Percentiles rank a stretch among this genome's conserved stretches.
These are phyloP conservation scores for Aspergillus pseudotamarii DNA, from an alignment of 2,329 filamentous ascomycete species.

Conservation along the genomic window DNA sequence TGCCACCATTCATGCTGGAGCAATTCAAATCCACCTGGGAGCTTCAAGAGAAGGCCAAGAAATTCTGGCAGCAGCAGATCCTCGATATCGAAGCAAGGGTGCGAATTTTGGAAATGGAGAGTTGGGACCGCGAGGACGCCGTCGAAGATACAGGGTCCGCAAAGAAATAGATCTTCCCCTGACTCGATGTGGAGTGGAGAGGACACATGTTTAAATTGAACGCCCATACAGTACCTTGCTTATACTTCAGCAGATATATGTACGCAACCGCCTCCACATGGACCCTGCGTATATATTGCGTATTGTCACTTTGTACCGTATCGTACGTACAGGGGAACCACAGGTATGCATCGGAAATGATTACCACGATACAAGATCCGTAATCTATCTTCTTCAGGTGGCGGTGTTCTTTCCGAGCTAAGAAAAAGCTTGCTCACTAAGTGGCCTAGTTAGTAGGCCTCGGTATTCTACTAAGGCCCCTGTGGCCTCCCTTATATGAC, in stretches of 20 bases:
- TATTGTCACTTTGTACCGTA: not conserved
- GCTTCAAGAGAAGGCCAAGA: conserved; percentile 63
- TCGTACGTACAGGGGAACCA: not conserved
- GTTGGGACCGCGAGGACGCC: conserved; percentile 73
- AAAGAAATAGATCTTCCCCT: conserved; percentile 12
- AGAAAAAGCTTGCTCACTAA: conserved; percentile 18
- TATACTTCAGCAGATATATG: not conserved
- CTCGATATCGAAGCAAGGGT: conserved; percentile 61
- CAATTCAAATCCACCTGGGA: conserved; percentile 63
- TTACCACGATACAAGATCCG: not conserved
- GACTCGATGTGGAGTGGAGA: not conserved
- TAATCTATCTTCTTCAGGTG: conserved; percentile 7
- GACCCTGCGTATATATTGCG: not conserved
- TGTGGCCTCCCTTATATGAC: not conserved
- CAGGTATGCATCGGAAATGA: not conserved
- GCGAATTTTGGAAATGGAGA: conserved; percentile 66
- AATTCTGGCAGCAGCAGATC: conserved; percentile 56
- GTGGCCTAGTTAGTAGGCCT: conserved; percentile 5
- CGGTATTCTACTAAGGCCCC: not conserved
- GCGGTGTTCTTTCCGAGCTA: conserved; percentile 16
- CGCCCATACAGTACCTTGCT: not conserved
- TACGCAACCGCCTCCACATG: not conserved
- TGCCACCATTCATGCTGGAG: conserved; percentile 64
- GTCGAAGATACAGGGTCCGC: conserved; percentile 68
- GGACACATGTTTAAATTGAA: not conserved